Conservation (phyloP, 2,329 filamentous ascomycete genomes). For the Stylonectria norvegica region DNA sequence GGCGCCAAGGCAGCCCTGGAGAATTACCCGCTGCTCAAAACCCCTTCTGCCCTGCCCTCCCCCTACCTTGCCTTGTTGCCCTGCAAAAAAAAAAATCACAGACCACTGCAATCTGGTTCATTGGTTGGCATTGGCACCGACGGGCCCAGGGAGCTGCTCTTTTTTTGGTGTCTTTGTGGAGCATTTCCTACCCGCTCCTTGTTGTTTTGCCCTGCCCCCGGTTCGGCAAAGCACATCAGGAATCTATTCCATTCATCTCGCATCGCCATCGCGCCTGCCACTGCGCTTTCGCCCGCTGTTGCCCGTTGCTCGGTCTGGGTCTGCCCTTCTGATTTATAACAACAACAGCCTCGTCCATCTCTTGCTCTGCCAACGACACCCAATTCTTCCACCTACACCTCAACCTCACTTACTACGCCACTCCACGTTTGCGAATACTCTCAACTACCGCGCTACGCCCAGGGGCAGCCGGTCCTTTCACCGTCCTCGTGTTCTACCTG, state of each 20-base stretch:
- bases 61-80: neutral
- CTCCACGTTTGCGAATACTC: neutral
- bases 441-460: neutral
- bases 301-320: no score
- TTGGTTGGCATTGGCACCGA: neutral
- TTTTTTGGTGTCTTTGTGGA: neutral
- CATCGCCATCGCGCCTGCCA: neutral
- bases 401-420: neutral
- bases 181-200: neutral
- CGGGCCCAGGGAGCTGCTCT: neutral
- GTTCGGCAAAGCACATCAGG: neutral
- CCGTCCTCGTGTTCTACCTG: no score
- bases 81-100: neutral
- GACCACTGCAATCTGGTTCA: neutral
- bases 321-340: no score
- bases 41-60: neutral
- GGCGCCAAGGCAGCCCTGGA: slow-evolving; percentile 1
- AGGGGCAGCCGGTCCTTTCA: no score
- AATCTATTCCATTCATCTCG: no score
- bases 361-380: no score
- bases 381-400: no score
- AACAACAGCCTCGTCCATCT: no score
- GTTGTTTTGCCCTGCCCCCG: no score
- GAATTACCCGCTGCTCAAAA: neutral
- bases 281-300: neutral